Base-by-base conservation (phyloP, 73 alveolate species). In the Symbiodinium natans region DNA sequence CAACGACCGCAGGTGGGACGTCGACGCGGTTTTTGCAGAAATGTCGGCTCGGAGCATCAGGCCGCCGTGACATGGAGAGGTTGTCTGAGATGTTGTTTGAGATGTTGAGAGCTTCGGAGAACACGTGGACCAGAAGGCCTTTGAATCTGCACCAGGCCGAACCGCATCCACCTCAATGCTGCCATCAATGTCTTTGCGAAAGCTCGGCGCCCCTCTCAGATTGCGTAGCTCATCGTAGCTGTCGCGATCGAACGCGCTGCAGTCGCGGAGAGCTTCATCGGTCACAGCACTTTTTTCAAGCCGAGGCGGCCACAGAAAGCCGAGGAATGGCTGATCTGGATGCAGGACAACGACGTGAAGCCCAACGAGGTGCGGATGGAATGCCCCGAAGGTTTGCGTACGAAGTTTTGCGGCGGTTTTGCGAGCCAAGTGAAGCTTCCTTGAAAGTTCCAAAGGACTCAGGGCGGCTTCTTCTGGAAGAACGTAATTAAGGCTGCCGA, bases 321-420 rank as follows among this genome's bases (percentile, higher is more conserved):
- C 27, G 97, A 90, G 23, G 97, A 90, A 71, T 90, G 97, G 97
- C 97, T 90, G 75, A 90, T 90, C 41, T 90, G 97, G 97, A 90
- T 90, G 97, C 97, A 90, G 80, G 97, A 90, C 88, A 90, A 90
- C 5, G 97, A 90, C 36, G 52, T 90, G 68, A 90, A 41, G 54
- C 97, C 97, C 73, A 90, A 90, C 80, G 97, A 90, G 97, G 97
- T 31, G 3, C 68, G 21, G 29, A 52, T 21, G 25, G 17, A 27
- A 52, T 8, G n/a, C 59, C 59, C 6, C 59, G 59, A 46, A 46
- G n/a, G n/a, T n/a, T n/a, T n/a, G n/a, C n/a, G n/a, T n/a, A n/a
- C n/a, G n/a, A n/a, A n/a, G n/a, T n/a, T n/a, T n/a, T n/a, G n/a
- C n/a, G n/a, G n/a, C n/a, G n/a, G n/a, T n/a, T n/a, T n/a, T n/a